phyloP scores from a whole-genome alignment of 148 eudicot genomes.

The Talinum fruticosum region DNA sequence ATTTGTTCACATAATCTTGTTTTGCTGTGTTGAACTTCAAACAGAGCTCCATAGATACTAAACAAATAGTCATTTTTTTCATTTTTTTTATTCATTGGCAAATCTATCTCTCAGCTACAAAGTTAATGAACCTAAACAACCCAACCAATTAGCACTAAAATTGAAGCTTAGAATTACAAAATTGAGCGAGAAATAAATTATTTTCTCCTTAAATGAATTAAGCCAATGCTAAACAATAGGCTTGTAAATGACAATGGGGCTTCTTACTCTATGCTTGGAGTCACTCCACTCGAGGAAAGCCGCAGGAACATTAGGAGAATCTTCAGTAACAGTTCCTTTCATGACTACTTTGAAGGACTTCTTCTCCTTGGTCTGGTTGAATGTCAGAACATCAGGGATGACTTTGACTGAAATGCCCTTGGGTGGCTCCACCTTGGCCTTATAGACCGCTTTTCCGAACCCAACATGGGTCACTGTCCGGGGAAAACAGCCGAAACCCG shows the following conservation, averaged over 20 bases:
- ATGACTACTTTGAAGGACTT: constrained; percentile 47
- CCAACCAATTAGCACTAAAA: background rate
- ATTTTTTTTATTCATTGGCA: background rate
- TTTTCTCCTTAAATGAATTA: background rate
- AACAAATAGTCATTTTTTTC: background rate
- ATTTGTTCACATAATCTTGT: background rate
- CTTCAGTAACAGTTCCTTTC: constrained; percentile 33
- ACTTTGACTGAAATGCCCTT: constrained; percentile 41
- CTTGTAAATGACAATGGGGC: constrained; percentile 59
- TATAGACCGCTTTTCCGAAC: constrained; percentile 27
- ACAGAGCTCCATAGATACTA: background rate
- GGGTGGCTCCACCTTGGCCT: constrained; percentile 37
- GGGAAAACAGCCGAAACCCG: constrained; percentile 33
- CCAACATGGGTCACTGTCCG: constrained; percentile 73
- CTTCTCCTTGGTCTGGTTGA: constrained; percentile 32
- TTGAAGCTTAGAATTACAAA: background rate
- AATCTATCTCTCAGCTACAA: background rate
- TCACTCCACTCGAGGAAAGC: constrained; percentile 52
- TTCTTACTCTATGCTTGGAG: constrained; percentile 44
- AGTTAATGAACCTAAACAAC: background rate
- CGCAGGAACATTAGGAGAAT: constrained; percentile 19
- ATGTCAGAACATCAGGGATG: constrained; percentile 41
- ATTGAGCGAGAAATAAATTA: background rate
- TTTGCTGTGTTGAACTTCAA: background rate
- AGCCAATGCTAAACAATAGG: constrained; percentile 9